These are phyloP conservation scores for Aulographum hederae DNA, from an alignment of 2,329 filamentous ascomycete genomes.

Conservation along the genomic window DNA sequence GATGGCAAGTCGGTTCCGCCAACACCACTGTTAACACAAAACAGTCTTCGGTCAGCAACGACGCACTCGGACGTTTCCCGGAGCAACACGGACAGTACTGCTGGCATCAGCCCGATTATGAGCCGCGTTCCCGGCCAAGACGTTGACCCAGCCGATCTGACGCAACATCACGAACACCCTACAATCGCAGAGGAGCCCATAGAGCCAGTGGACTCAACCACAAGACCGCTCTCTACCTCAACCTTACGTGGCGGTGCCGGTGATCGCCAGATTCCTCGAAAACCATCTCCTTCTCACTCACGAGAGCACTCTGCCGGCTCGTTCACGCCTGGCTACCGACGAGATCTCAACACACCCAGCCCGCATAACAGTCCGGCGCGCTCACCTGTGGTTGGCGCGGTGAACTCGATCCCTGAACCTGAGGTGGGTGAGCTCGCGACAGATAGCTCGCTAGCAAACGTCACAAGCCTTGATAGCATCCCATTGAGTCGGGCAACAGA, in stretches of 20 bases:
- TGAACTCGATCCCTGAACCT: conserved; percentile 19
- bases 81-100: conserved; percentile 44
- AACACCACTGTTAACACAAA: conserved; percentile 3
- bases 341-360: conserved; percentile 39
- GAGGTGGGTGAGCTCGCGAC: conserved; percentile 25
- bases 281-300: conserved; percentile 19
- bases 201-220: too few species aligned
- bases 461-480: too few species aligned
- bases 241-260: conserved; percentile 13
- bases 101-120: conserved; percentile 48
- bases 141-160: conserved; percentile 16
- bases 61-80: conserved; percentile 27
- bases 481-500: too few species aligned
- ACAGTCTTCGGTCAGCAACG: conserved; percentile 27
- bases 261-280: conserved; percentile 14
- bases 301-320: conserved; percentile 18
- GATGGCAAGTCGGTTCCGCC: conserved; percentile 14
- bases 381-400: conserved; percentile 32
- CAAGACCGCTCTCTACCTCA: conserved; percentile 15
- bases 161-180: conserved; percentile 17
- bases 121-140: conserved; percentile 31
- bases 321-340: conserved; percentile 29
- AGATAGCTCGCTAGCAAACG: conserved; percentile 4
- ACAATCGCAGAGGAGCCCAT: conserved; percentile 36
- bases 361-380: conserved; percentile 43